These are phyloP conservation scores for Encephalitozoon intestinalis DNA, from an alignment of 371 early-diverging fungal genomes.

Conservation along the genomic window DNA sequence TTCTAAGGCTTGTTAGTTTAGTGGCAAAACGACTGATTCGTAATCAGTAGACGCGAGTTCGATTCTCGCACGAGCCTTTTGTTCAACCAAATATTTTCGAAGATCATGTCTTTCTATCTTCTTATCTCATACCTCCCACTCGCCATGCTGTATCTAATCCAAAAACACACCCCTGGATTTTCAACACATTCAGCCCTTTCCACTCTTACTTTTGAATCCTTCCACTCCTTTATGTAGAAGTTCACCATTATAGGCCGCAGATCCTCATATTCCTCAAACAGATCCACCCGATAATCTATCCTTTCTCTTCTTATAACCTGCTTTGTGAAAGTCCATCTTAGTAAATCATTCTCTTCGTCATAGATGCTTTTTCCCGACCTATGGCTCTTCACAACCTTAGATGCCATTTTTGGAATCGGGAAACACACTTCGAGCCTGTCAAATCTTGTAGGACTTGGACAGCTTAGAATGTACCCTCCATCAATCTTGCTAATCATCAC, in stretches of 20 bases:
- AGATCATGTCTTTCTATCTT: background rate
- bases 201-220: conserved; percentile 1
- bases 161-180: background rate
- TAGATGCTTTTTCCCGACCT: background rate
- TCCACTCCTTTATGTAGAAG: background rate
- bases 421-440: background rate
- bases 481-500: background rate
- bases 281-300: background rate
- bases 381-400: background rate
- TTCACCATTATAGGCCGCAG: background rate
- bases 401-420: background rate
- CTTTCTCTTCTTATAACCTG: background rate
- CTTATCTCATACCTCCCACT: conserved; percentile 5
- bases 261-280: background rate
- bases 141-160: conserved; percentile 13
- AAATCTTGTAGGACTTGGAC: background rate
- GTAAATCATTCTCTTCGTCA: background rate
- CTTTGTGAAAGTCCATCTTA: background rate
- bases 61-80: conserved; percentile 28
- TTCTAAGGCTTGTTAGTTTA: conserved; percentile 26
- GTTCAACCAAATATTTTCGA: background rate
- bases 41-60: conserved; percentile 32
- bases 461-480: background rate
- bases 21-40: conserved; percentile 35
- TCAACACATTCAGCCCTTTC: conserved; percentile 29